A percentile compares a stretch with the other conserved stretches of the same genome.
Evolutionary conservation across 2,329 filamentous ascomycete species (phyloP).

Genomic region (Pezicula neosporulosa): DNA sequence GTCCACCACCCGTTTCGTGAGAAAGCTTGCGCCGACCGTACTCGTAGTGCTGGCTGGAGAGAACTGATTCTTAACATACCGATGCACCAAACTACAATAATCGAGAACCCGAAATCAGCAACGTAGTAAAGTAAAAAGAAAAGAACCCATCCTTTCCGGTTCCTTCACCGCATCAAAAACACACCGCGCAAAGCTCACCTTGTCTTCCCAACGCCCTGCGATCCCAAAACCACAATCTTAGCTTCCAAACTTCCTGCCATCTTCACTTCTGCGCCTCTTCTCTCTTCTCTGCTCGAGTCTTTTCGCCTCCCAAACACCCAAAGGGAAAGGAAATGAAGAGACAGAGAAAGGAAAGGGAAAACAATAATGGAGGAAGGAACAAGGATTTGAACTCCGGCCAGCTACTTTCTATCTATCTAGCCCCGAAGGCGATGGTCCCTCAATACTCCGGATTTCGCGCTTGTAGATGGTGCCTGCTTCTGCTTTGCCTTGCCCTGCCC

Average conservation of each 20-base stretch:
- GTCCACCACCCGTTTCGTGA: slow-evolving; percentile 78
- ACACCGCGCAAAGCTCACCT: slow-evolving; percentile 45
- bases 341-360: background rate
- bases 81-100: slow-evolving; percentile 59
- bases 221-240: slow-evolving; percentile 79
- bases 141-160: background rate
- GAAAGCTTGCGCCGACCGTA: slow-evolving; percentile 77
- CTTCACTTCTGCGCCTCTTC: background rate
- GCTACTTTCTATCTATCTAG: background rate
- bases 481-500: too few relatives aligned
- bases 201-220: slow-evolving; percentile 78
- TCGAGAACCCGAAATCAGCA: too few relatives aligned
- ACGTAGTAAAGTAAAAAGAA: background rate
- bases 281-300: background rate
- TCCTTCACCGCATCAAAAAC: background rate
- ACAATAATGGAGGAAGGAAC: background rate
- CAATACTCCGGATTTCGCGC: background rate
- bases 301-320: background rate
- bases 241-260: slow-evolving; percentile 63
- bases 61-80: slow-evolving; percentile 45
- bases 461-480: background rate
- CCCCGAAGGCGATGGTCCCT: background rate
- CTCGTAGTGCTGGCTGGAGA: slow-evolving; percentile 37
- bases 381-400: background rate
- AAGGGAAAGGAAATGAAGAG: background rate